Conservation (phyloP, 2,329 filamentous ascomycete species). For the Pseudogymnoascus sp. region DNA sequence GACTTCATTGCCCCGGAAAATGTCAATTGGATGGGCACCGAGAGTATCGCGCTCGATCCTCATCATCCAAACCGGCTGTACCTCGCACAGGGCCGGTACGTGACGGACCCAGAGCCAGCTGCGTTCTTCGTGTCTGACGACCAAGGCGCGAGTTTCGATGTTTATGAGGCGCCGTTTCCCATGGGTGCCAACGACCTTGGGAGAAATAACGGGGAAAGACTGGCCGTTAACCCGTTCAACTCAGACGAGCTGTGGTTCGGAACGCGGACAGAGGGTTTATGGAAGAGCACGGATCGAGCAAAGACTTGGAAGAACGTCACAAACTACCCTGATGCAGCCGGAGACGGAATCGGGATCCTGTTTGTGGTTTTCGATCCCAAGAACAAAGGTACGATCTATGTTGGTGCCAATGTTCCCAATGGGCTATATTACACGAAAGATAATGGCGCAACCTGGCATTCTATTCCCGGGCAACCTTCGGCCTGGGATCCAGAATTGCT, state of each 20-base stretch:
- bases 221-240: constrained; percentile 17
- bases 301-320: constrained; percentile 17
- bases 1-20: constrained; percentile 15
- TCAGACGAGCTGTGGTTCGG: constrained; percentile 16
- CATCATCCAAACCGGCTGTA: constrained; percentile 15
- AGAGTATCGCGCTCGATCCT: constrained; percentile 16
- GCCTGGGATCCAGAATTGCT: constrained; percentile 11
- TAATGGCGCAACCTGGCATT: constrained; percentile 13
- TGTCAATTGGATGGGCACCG: constrained; percentile 16
- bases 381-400: constrained; percentile 15
- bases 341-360: constrained; percentile 14
- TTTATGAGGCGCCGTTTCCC: constrained; percentile 16
- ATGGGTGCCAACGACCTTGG: constrained; percentile 17
- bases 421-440: constrained; percentile 15
- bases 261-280: constrained; percentile 15
- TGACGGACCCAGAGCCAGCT: constrained; percentile 7
- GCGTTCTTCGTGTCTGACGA: constrained; percentile 17
- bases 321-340: constrained; percentile 15
- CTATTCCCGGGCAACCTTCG: constrained; percentile 13
- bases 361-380: constrained; percentile 17
- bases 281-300: constrained; percentile 15
- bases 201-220: constrained; percentile 15
- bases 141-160: constrained; percentile 14
- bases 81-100: constrained; percentile 16
- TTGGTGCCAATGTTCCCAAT: constrained; percentile 15